These are phyloP conservation scores for Mucor velutinosus DNA, from an alignment of 371 early-diverging fungal genomes.

Conservation along the genomic window DNA sequence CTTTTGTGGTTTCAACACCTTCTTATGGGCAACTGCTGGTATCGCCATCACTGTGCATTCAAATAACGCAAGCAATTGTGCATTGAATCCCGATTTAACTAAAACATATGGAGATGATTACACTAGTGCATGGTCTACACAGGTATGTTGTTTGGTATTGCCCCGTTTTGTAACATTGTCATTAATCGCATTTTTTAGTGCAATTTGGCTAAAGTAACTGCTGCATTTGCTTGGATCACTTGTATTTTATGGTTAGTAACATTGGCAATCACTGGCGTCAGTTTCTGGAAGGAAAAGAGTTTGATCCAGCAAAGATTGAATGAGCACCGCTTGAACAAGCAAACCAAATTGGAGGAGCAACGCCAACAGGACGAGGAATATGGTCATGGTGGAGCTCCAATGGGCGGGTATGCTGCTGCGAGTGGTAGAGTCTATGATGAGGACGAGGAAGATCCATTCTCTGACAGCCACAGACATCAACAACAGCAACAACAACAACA, in stretches of 20 bases:
- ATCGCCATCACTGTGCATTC: conserved; percentile 35
- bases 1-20: conserved; percentile 26
- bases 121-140: conserved; percentile 33
- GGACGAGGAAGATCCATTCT: conserved; percentile 12
- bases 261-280: conserved; percentile 31
- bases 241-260: conserved; percentile 46
- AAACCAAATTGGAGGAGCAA: conserved; percentile 28
- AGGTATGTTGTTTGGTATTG: conserved; percentile 15
- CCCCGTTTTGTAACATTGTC: not conserved
- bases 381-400: not conserved
- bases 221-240: conserved; percentile 51
- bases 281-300: conserved; percentile 45
- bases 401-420: conserved; percentile 2
- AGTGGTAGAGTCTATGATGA: conserved; percentile 5
- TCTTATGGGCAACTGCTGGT: conserved; percentile 39
- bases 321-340: conserved; percentile 43
- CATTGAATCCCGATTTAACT: conserved; percentile 12
- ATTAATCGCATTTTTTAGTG: conserved; percentile 22
- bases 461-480: conserved; percentile 12
- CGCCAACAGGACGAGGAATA: conserved; percentile 5
- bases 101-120: conserved; percentile 23
- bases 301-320: conserved; percentile 42
- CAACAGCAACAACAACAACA: not conserved
- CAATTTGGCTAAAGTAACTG: conserved; percentile 39
- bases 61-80: conserved; percentile 26